These are phyloP conservation scores for Aureobasidium sp. DNA, from an alignment of 2,329 filamentous ascomycete genomes.

Conservation along the genomic window DNA sequence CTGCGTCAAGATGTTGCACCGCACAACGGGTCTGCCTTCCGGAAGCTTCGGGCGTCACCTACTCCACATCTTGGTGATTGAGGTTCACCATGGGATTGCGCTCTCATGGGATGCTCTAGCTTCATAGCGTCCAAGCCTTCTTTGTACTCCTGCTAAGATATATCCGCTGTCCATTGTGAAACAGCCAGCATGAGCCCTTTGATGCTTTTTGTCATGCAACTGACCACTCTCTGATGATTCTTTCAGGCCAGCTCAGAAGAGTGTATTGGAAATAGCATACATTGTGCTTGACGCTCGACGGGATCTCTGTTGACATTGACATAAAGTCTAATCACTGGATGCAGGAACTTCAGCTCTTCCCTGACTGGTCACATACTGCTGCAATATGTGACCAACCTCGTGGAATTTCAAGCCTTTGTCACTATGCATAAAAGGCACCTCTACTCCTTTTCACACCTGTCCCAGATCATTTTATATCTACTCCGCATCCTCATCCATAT, in stretches of 20 bases:
- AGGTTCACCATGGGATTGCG: slow-evolving; percentile 9
- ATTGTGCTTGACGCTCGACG: slow-evolving; percentile 5
- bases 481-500: not conserved
- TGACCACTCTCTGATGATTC: slow-evolving; percentile 5
- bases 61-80: slow-evolving; percentile 11
- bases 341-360: not conserved
- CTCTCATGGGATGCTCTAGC: not conserved
- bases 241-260: slow-evolving; percentile 8
- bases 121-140: slow-evolving; percentile 9
- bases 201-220: slow-evolving; percentile 13
- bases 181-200: not conserved
- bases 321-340: slow-evolving; percentile 5
- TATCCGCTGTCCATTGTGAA: slow-evolving; percentile 13
- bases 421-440: slow-evolving; percentile 6
- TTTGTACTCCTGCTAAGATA: slow-evolving; percentile 10
- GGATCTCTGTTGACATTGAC: slow-evolving; percentile 8
- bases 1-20: not conserved
- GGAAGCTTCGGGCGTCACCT: slow-evolving; percentile 12
- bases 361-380: slow-evolving; percentile 6
- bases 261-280: slow-evolving; percentile 10
- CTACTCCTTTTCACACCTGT: not conserved
- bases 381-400: not conserved
- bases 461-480: slow-evolving; percentile 8
- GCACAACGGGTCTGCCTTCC: slow-evolving; percentile 7
- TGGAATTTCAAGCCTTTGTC: slow-evolving; percentile 5